Evolutionary conservation across 331 rosid species (phyloP).

Genomic region (Arachis monticola): DNA sequence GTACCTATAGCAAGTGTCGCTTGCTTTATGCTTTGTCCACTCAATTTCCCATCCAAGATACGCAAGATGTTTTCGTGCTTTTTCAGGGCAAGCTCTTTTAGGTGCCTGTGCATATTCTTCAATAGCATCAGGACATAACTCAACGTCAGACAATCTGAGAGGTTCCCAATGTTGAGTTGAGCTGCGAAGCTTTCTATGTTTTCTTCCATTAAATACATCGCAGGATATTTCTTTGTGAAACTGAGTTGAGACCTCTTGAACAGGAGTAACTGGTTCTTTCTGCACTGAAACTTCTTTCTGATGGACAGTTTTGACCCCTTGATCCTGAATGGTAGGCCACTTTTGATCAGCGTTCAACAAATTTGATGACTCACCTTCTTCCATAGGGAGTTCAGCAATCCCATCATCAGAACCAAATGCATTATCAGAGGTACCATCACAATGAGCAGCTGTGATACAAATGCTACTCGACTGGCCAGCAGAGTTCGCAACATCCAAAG

Average conservation of each 20-base stretch:
- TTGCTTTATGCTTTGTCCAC: neutral
- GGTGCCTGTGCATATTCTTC: constrained; percentile 34
- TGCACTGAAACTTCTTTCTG: constrained; percentile 36
- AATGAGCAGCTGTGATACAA: constrained; percentile 28
- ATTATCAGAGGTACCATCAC: constrained; percentile 28
- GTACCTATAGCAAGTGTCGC: constrained; percentile 51
- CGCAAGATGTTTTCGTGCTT: constrained; percentile 55
- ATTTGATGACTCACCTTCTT: constrained; percentile 15
- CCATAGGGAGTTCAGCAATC: constrained; percentile 19
- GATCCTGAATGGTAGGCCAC: constrained; percentile 14
- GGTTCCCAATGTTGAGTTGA: constrained; percentile 42
- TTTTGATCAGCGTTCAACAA: constrained; percentile 28
- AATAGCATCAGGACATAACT: constrained; percentile 55
- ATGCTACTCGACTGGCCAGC: neutral
- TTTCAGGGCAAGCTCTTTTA: neutral
- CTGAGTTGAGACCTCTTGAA: constrained; percentile 10
- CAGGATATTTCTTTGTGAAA: constrained; percentile 38
- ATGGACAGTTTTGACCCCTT: constrained; percentile 26
- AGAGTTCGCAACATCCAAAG: constrained; percentile 19
- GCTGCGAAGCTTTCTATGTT: constrained; percentile 1
- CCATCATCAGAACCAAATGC: constrained; percentile 22
- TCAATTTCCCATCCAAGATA: constrained; percentile 78
- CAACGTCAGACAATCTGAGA: constrained; percentile 40
- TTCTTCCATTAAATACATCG: neutral
- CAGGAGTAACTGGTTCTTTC: constrained; percentile 28